Evolutionary conservation across 345 rosid species (phyloP), one percentile per base, ranked within the genome.

Genomic region (Salix brachista): DNA sequence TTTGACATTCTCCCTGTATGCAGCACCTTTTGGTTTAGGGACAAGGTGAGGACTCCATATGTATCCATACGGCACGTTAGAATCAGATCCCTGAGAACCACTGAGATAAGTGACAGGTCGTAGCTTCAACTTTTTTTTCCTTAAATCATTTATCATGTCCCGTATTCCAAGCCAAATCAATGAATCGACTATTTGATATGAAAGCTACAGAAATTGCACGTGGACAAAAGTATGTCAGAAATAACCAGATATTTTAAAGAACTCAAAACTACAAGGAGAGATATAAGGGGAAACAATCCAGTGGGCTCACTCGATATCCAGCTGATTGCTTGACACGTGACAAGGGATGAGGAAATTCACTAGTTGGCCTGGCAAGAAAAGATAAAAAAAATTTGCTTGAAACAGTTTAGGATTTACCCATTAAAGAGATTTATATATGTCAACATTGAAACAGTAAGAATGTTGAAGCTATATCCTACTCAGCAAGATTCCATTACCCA

Each of bases 31-130:
- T 75, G 98, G 98, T 87, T 96, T 96, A 56, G 99, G 99, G 77
- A 94, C 98, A 76, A 92, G 98, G 70, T 92, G 95, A 74, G 98
- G 98, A 82, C 99, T 96, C 99, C 99, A 96, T 83, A 96, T 92
- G 77, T 96, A 96, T 80, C 98, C 99, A 88, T 94, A 68, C 19
- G 99, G 98, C n/a, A 91, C 87, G 60, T 94, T 89, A 42, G 93
- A 88, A 52, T 93, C 98, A 79, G 89, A 89, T 68, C 92, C 95
- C 73, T 96, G 97, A 61, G 99, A 89, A 80, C 99, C 98, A 87
- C 99, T 96, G 83, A 96, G 91, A 85, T 96, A 96, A 21, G 98
- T 96, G 48, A 96, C 97, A 73, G 99, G 99, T 11, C 98, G 91
- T 70, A 94, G 89, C 86, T 85, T 92, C 89, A 96, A 76, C 83